A percentile compares a stretch with the other conserved stretches of the same genome.
These are phyloP conservation scores for Marasmius oreades DNA, from an alignment of 1,284 basidiomycete genomes.

Conservation along the genomic window DNA sequence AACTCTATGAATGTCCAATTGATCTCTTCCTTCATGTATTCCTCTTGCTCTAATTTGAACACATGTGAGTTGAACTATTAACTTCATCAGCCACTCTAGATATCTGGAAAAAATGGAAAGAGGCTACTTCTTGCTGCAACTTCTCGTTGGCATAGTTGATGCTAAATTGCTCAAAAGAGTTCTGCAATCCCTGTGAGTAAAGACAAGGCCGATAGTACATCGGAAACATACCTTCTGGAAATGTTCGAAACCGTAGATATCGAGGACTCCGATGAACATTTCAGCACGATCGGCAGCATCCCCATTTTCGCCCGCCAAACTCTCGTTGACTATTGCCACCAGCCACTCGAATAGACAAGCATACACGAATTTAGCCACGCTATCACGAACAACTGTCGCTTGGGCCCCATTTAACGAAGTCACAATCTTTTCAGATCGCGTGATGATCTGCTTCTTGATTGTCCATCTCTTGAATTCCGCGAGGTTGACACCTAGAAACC, in stretches of 20 bases:
- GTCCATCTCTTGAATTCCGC: constrained; percentile 99
- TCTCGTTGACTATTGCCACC: constrained; percentile 95
- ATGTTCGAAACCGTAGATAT: constrained; percentile 96
- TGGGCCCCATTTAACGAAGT: constrained; percentile 84
- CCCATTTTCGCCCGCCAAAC: constrained; percentile 86
- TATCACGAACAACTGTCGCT: constrained; percentile 94
- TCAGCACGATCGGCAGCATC: constrained; percentile 84
- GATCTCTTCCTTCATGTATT: constrained; percentile 97
- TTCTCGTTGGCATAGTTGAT: constrained; percentile 99
- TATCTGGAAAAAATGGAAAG: background rate
- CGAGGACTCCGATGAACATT: constrained; percentile 98
- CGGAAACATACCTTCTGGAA: constrained; percentile 73
- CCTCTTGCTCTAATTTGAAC: constrained; percentile 99
- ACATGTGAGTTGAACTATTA: constrained; percentile 94
- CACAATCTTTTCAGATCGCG: constrained; percentile 94
- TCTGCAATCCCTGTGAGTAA: constrained; percentile 40
- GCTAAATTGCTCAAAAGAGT: constrained; percentile 99
- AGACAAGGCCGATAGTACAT: background rate
- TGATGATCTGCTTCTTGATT: constrained; percentile 95
- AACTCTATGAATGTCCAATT: constrained; percentile 99
- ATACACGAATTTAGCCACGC: constrained; percentile 98
- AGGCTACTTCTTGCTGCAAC: constrained; percentile 83
- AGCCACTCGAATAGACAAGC: constrained; percentile 99
- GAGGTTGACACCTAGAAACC: constrained; percentile 87
- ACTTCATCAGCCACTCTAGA: too few species aligned